Base-by-base conservation (phyloP, 148 eudicot species). In the Rhododendron vialii region DNA sequence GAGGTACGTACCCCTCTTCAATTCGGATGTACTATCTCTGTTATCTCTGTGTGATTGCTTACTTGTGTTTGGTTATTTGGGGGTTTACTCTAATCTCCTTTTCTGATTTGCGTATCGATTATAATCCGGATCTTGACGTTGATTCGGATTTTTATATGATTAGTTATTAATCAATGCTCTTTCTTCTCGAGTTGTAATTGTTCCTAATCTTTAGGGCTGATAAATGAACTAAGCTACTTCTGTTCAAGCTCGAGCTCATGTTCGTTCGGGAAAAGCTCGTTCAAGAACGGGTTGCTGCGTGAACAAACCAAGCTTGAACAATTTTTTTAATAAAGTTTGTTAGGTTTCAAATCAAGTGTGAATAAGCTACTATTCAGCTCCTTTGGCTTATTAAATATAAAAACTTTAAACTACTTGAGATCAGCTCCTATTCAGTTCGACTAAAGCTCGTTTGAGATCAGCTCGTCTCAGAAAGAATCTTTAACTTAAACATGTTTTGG, bases 1-100 rank as follows among this genome's bases (percentile, higher is more conserved):
- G 84, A 86, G 84, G 87, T 86, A 86, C 22, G 76, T 69, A 11
- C 4, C 15, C 61, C 22, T 38, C 48, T 84, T 20, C 41, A 43
- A 47, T 83, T 63, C 12, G 13, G 5, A 14, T 83, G 4, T 69
- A 75, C 77, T 5, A 22, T 61, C 12, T 84, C 14, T 84, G 36
- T 69, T 69, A 69, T 28, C 11, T 69, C 17, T 69, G 36, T 28
- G 74, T 69, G 30, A 26, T 28, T 63, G 71, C 13, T 63, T 63
- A 20, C 15, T 9, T 9, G 50, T 9, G 50, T 7, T 47, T 47
- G 20, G 59, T n/a, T 55, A 8, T 5, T 28, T 81, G 22, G n/a
- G 41, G 13, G 18, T 20, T 55, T 53, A 35, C 15, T 22, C 8
- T 24, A 47, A 22, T 82, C 24, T 35, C 17, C 2, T 36, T 35